Evolutionary conservation across 805 yeast genomes (phyloP), one percentile per base, ranked within the genome.

Genomic region (Blastobotrys chiropterorum): DNA sequence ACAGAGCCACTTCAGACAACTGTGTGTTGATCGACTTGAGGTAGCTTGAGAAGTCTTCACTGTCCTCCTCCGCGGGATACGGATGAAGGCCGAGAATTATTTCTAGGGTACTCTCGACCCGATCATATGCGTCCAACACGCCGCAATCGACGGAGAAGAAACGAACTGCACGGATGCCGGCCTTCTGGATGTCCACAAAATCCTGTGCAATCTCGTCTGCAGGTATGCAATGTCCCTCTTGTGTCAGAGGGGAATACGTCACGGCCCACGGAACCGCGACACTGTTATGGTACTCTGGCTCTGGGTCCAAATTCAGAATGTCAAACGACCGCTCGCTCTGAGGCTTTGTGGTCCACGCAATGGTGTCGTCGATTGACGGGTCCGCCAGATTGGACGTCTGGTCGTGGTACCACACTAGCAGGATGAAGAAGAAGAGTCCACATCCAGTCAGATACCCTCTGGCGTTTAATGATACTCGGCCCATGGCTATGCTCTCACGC

Each of bases 211-310:
- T 53, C 14, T 39, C 38, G 5, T 20, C n/a, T 13, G 39, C 22
- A 7, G 58, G 54, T 48, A 57, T 59, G 47, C 62, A 59, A 4
- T 38, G 40, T 20, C 61, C 62, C 2, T 15, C 30, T 7, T 38
- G 44, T 5, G 56, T 53, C 31, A 42, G 53, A n/a, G 62, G 61
- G 5, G 61, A 54, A 44, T 59, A 59, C 8, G 59, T 20, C 16
- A 56, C 54, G n/a, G 55, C 57, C 61, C 61, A 59, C 6, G 62
- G 62, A 2, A 58, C 43, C 8, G 55, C 22, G 21, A 16, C 38
- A 3, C 43, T 38, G 7, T 39, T 19, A 31, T 46, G 38, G 5
- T n/a, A n/a, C 31, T 22, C 16, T 8, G 47, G 44, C 41, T 43
- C 6, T 26, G 34, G 34, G 34, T 5, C 34, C 34, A 26, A 11